Base-by-base conservation (phyloP, 2,329 filamentous ascomycete genomes). In the Talaromyces sp. region DNA sequence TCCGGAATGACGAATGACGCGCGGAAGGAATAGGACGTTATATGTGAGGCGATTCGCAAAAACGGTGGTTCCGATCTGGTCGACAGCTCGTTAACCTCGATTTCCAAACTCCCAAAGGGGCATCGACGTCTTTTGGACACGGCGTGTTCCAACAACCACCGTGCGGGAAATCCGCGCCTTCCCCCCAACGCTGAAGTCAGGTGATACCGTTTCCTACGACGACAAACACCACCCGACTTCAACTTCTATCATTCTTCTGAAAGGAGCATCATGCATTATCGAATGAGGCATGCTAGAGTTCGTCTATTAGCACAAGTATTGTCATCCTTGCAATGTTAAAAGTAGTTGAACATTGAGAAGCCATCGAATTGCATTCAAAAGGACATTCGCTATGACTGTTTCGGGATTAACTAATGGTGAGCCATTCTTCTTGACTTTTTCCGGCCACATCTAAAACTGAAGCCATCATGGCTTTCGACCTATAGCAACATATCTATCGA, bases 401-500 rank as follows among this genome's bases (percentile, higher is more conserved):
- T 47, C 44, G 23, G 8, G 10, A 23, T 47, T 42, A 27, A 27
- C 44, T 27, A 47, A 47, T 23, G 44, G 44, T 47, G 1, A 40
- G n/a, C 36, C 36, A 40, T 18, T 51, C 18, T 51, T 51, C 42
- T 47, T 47, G n/a, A 8, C 5, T 10, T 51, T 51, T 23, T 14
- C 36, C 36, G 3, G n/a, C 36, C 36, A 40, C 5, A n/a, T 40
- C 36, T 40, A 40, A 40, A 56, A 23, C 8, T 42, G 33, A 12
- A 12, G 34, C 6, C 57, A 62, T 65, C 55, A 67, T 50, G 73
- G 70, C 57, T 78, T 78, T 65, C 74, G 71, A 53, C 76, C 76
- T 59, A 79, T 78, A 65, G 73, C 76, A 60, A 79, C 73, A 61
- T 79, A 79, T 66, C 76, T 79, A 56, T 16, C 30, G 34, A 47